A percentile compares a stretch with the other conserved stretches of the same genome.
These are phyloP conservation scores for Phytophthora meadii DNA, from an alignment of 352 stramenopile genomes.

Conservation along the genomic window DNA sequence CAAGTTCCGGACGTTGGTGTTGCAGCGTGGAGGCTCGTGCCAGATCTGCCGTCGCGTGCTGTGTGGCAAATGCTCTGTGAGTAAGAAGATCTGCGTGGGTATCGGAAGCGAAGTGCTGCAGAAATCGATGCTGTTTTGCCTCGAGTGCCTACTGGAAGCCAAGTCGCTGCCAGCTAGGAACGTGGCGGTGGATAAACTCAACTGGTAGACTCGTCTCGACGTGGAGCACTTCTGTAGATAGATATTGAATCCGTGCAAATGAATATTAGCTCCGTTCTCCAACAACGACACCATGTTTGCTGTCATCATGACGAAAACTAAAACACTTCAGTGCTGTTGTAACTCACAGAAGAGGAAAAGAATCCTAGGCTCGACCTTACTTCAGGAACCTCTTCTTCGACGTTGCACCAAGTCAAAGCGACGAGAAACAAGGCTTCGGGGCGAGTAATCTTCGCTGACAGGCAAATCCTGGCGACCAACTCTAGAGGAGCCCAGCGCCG, in stretches of 20 bases:
- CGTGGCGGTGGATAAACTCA: constrained; percentile 34
- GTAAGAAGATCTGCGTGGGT: constrained; percentile 47
- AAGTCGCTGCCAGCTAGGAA: constrained; percentile 42
- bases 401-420: neutral
- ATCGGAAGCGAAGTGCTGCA: constrained; percentile 35
- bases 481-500: constrained; percentile 4
- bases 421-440: constrained; percentile 17
- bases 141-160: constrained; percentile 49
- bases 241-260: constrained; percentile 25
- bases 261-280: constrained; percentile 12
- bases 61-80: constrained; percentile 46
- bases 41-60: constrained; percentile 47
- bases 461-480: constrained; percentile 21
- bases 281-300: neutral
- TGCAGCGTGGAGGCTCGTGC: constrained; percentile 38
- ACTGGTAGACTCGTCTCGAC: constrained; percentile 22
- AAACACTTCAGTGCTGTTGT: too few relatives aligned
- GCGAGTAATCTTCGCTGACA: constrained; percentile 17
- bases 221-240: constrained; percentile 17
- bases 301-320: too few relatives aligned
- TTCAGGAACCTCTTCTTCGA: neutral
- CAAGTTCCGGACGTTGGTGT: constrained; percentile 39
- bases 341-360: too few relatives aligned
- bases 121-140: constrained; percentile 47
- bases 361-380: too few relatives aligned